Base-by-base conservation (phyloP, 2,329 filamentous ascomycete species). In the Colletotrichum sp. region DNA sequence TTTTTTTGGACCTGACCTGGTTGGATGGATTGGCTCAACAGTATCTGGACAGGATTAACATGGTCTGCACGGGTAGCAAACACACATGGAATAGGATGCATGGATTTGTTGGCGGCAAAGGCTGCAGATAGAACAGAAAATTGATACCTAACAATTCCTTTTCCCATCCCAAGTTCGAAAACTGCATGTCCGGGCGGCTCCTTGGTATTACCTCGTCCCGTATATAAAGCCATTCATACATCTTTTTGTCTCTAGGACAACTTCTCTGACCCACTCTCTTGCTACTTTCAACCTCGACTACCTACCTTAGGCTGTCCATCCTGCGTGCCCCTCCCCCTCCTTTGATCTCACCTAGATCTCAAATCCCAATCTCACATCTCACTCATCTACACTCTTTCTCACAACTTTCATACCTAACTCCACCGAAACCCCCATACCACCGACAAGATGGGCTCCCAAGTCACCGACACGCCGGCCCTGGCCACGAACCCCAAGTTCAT, bases 401-500 rank as follows among this genome's bases (percentile, higher is more conserved):
- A 21, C 13, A 72, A 26, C 44, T 5, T 4, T 59, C 63, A 12
- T 26, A 7, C 26, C 63, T 18, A 39, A 65, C 18, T 26, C 8
- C 21, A 32, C 44, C 28, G 6, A 15, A 26, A 30, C 44, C 60
- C 13, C n/a, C 57, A 8, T 13, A 70, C 3, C 21, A 60, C 65
- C 55, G 59, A 49, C 82, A 85, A 75, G 69, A 89, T 89, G 87
- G 87, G 86, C 70, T 87, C 87, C 71, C 77, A 82, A 30, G 77
- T 81, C 59, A 83, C 81, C 73, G 84, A 87, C 64, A 90, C 91
- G 30, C 91, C 91, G 72, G 92, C 92, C 60, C 86, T 93, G 84
- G 88, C 88, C 81, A 92, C 89, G 74, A 92, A 94, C 84, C 96
- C 96, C 68, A 94, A 95, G 87, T 95, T 95, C 88, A 96, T 99